These are phyloP conservation scores for Daldinia bambusicola DNA, from an alignment of 495 filamentous ascomycete genomes.

Conservation along the genomic window DNA sequence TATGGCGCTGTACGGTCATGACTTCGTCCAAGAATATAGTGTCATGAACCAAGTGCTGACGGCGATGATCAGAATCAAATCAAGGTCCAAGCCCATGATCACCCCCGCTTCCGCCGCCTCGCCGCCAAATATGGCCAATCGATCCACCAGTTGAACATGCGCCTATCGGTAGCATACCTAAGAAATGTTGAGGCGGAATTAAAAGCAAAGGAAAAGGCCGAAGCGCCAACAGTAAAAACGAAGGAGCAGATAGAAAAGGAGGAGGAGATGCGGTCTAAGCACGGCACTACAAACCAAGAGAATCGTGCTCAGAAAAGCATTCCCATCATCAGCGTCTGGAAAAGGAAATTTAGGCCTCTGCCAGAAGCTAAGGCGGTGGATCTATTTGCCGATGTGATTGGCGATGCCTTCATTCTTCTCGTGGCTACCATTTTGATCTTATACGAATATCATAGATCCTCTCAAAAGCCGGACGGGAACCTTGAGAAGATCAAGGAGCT, in stretches of 20 bases:
- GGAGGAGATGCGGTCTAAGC: slow-evolving; percentile 60
- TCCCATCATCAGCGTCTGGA: slow-evolving; percentile 59
- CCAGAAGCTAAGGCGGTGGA: slow-evolving; percentile 95
- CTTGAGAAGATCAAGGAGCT: slow-evolving; percentile 75
- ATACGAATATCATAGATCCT: slow-evolving; percentile 80
- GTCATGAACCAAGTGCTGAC: slow-evolving; percentile 24
- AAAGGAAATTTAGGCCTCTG: slow-evolving; percentile 71
- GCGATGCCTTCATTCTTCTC: slow-evolving; percentile 86
- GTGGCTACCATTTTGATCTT: slow-evolving; percentile 83
- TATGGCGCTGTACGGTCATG: slow-evolving; percentile 64
- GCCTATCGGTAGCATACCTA: slow-evolving; percentile 82
- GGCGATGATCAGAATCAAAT: slow-evolving; percentile 78
- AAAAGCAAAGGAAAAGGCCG: slow-evolving; percentile 70
- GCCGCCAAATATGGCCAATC: slow-evolving; percentile 75
- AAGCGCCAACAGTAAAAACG: slow-evolving; percentile 82
- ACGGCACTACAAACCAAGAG: slow-evolving; percentile 53
- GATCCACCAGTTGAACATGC: slow-evolving; percentile 95
- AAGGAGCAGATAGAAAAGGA: slow-evolving; percentile 75
- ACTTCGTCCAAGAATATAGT: neutral
- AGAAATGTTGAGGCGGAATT: slow-evolving; percentile 76
- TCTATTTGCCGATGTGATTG: slow-evolving; percentile 92
- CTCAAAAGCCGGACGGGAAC: slow-evolving; percentile 78
- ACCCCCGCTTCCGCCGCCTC: slow-evolving; percentile 85
- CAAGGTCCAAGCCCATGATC: slow-evolving; percentile 93
- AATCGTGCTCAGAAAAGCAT: slow-evolving; percentile 48